phyloP scores from a whole-genome alignment of 106 monocot species.

The Narthecium ossifragum region DNA sequence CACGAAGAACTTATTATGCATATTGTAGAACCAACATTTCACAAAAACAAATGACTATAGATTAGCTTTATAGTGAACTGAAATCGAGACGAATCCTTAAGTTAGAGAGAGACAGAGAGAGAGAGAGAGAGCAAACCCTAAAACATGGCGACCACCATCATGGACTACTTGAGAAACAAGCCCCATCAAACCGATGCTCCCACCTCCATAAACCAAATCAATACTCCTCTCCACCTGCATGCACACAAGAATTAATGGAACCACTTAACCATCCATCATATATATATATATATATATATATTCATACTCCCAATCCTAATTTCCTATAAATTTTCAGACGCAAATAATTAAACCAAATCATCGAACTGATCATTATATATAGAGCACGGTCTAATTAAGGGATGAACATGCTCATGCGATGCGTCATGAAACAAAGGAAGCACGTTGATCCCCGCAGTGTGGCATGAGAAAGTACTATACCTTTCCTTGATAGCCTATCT shows the following conservation, averaged over 20 bases:
- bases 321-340: too few relatives aligned
- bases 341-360: background rate
- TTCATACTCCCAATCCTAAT: background rate
- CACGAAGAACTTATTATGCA: too few relatives aligned
- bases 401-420: too few relatives aligned
- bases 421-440: conserved; percentile 20
- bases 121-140: conserved; percentile 30
- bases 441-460: conserved; percentile 4
- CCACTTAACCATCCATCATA: background rate
- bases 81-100: too few relatives aligned
- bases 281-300: background rate
- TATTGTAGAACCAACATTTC: too few relatives aligned
- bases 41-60: too few relatives aligned
- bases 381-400: too few relatives aligned
- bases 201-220: conserved; percentile 64
- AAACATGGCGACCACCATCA: conserved; percentile 55
- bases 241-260: too few relatives aligned
- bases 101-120: conserved; percentile 10
- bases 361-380: too few relatives aligned
- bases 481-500: background rate
- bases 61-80: too few relatives aligned
- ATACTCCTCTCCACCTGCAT: conserved; percentile 43
- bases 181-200: conserved; percentile 58
- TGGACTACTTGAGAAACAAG: conserved; percentile 46
- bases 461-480: background rate